These are phyloP conservation scores for Pythium grandisporangium DNA, from an alignment of 352 stramenopile species.

Conservation along the genomic window DNA sequence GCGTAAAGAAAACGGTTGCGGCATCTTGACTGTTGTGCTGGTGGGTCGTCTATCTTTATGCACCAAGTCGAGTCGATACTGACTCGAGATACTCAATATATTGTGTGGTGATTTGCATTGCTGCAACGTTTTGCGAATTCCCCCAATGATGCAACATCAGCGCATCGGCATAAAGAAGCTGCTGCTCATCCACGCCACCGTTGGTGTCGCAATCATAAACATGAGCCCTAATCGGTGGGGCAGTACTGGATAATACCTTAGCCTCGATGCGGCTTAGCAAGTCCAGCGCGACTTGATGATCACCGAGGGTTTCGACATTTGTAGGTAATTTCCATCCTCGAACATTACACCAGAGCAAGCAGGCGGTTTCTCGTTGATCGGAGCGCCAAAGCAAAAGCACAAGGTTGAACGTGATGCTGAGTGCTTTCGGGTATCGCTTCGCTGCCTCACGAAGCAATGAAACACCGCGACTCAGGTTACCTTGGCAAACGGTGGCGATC, in stretches of 20 bases:
- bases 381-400: slow-evolving; percentile 65
- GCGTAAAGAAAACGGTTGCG: too few relatives aligned
- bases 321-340: slow-evolving; percentile 38
- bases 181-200: slow-evolving; percentile 23
- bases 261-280: slow-evolving; percentile 14
- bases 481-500: slow-evolving; percentile 28
- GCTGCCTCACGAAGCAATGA: slow-evolving; percentile 30
- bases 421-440: slow-evolving; percentile 23
- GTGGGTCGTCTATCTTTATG: too few relatives aligned
- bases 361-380: slow-evolving; percentile 31
- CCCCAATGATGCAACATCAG: slow-evolving; percentile 50
- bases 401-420: slow-evolving; percentile 62
- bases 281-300: slow-evolving; percentile 9
- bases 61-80: background rate
- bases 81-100: slow-evolving; percentile 43
- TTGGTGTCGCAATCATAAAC: slow-evolving; percentile 16
- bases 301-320: slow-evolving; percentile 11
- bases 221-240: too few relatives aligned
- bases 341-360: slow-evolving; percentile 56
- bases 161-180: slow-evolving; percentile 51
- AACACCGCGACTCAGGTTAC: slow-evolving; percentile 24
- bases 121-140: slow-evolving; percentile 16
- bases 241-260: too few relatives aligned
- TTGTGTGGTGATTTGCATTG: slow-evolving; percentile 23
- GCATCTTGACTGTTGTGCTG: too few relatives aligned